A percentile compares a stretch with the other conserved stretches of the same genome.
phyloP scores from a whole-genome alignment of 768 basidiomycete genomes.

The Trichaptum fuscoviolaceum region DNA sequence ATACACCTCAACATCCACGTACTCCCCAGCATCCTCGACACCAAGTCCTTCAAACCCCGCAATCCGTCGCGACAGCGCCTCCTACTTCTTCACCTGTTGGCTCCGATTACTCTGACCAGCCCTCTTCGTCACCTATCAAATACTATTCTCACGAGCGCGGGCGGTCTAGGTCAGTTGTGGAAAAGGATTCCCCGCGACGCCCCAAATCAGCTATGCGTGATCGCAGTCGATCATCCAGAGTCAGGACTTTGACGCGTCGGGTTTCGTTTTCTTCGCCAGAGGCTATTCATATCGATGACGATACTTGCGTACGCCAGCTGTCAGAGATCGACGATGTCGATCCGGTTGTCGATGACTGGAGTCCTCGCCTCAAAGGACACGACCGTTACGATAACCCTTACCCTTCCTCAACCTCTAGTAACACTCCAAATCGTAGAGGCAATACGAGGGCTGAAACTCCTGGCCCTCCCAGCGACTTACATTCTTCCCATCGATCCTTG shows the following conservation, averaged over 20 bases:
- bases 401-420: not conserved
- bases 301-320: not conserved
- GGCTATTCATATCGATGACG: not conserved
- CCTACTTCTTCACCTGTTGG: not conserved
- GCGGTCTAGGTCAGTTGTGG: not conserved
- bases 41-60: not conserved
- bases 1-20: not conserved
- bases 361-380: not conserved
- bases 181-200: not conserved
- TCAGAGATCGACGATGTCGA: not conserved
- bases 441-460: not conserved
- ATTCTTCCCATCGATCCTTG: not conserved
- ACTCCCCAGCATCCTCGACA: constrained; percentile 2
- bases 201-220: constrained; percentile 3
- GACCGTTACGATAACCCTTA: not conserved
- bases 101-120: not conserved
- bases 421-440: not conserved
- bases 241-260: not conserved
- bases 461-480: not conserved
- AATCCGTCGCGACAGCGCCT: not conserved
- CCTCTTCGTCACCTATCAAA: not conserved
- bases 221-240: not conserved
- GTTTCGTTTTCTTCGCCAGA: constrained; percentile 2
- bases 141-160: not conserved
- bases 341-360: not conserved